phyloP scores from a whole-genome alignment of 2,329 filamentous ascomycete species.

The Sarocladium oryzae region DNA sequence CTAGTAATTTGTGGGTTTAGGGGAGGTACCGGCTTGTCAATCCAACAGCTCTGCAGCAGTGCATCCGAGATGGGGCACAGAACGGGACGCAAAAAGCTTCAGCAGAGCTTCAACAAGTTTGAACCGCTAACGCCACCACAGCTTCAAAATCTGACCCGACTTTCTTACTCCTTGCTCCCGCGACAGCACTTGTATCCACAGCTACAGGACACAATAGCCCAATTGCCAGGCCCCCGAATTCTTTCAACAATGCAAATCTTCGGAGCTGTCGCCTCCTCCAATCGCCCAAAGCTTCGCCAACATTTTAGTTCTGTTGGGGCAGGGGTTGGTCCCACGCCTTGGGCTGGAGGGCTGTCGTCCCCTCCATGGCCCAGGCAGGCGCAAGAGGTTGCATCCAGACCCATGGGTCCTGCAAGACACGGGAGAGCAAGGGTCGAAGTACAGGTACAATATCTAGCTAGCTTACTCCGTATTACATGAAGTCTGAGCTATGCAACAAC shows the following conservation, averaged over 20 bases:
- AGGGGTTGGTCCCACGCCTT: slow-evolving; percentile 10
- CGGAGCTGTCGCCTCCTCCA: background rate
- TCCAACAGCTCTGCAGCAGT: background rate
- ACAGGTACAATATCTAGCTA: background rate
- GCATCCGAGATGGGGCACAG: background rate
- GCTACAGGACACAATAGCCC: background rate
- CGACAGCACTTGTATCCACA: background rate
- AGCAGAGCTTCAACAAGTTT: slow-evolving; percentile 2
- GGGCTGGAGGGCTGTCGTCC: slow-evolving; percentile 8
- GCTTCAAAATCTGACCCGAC: background rate
- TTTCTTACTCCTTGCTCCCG: background rate
- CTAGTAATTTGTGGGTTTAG: background rate
- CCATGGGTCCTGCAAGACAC: slow-evolving; percentile 8
- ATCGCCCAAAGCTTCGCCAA: slow-evolving; percentile 16
- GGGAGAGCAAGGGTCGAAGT: background rate
- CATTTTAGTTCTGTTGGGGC: slow-evolving; percentile 28
- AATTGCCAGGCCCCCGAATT: background rate
- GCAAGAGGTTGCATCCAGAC: slow-evolving; percentile 9
- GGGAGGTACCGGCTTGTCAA: slow-evolving; percentile 6
- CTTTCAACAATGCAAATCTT: background rate
- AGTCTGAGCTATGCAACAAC: too few species aligned
- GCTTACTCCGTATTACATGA: too few species aligned
- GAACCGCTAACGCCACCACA: background rate
- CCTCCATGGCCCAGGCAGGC: background rate
- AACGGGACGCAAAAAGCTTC: background rate